phyloP scores from a whole-genome alignment of 2,329 filamentous ascomycete genomes.

The Malbranchea zuffiana region DNA sequence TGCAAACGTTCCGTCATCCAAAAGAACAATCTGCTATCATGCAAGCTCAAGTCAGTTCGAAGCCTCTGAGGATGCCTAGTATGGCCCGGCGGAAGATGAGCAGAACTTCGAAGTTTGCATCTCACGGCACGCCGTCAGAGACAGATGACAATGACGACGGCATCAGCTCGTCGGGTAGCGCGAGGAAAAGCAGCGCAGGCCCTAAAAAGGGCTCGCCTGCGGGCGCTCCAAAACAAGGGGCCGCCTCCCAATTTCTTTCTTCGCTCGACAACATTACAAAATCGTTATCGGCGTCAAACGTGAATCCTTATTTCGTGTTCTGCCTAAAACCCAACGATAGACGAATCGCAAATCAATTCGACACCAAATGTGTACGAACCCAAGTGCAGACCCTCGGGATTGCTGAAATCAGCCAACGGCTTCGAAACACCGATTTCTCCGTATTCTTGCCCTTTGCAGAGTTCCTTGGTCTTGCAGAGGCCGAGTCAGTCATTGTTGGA shows the following conservation, averaged over 20 bases:
- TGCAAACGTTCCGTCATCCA: slow-evolving; percentile 88
- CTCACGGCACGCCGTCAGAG: slow-evolving; percentile 15
- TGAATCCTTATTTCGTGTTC: slow-evolving; percentile 93
- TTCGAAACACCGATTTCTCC: slow-evolving; percentile 89
- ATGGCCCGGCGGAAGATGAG: slow-evolving; percentile 71
- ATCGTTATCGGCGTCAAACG: slow-evolving; percentile 66
- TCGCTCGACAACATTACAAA: slow-evolving; percentile 85
- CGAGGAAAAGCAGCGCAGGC: slow-evolving; percentile 20
- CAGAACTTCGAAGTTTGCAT: slow-evolving; percentile 38
- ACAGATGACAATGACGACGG: slow-evolving; percentile 16
- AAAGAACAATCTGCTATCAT: slow-evolving; percentile 83
- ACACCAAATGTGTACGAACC: slow-evolving; percentile 92
- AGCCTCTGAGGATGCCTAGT: slow-evolving; percentile 82
- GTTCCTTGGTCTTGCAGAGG: slow-evolving; percentile 79
- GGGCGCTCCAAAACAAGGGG: slow-evolving; percentile 55
- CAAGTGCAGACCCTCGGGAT: slow-evolving; percentile 95
- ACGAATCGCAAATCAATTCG: slow-evolving; percentile 95
- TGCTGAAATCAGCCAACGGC: slow-evolving; percentile 86
- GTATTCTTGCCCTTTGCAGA: slow-evolving; percentile 92
- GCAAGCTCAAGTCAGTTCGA: slow-evolving; percentile 92
- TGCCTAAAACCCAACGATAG: slow-evolving; percentile 96
- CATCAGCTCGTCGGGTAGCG: slow-evolving; percentile 19
- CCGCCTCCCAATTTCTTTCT: slow-evolving; percentile 81
- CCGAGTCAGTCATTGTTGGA: slow-evolving; percentile 74
- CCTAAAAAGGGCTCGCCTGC: slow-evolving; percentile 27